Evolutionary conservation across 257 asterid species (phyloP), one percentile per base, ranked within the genome.

Genomic region (Buddleja alternifolia): DNA sequence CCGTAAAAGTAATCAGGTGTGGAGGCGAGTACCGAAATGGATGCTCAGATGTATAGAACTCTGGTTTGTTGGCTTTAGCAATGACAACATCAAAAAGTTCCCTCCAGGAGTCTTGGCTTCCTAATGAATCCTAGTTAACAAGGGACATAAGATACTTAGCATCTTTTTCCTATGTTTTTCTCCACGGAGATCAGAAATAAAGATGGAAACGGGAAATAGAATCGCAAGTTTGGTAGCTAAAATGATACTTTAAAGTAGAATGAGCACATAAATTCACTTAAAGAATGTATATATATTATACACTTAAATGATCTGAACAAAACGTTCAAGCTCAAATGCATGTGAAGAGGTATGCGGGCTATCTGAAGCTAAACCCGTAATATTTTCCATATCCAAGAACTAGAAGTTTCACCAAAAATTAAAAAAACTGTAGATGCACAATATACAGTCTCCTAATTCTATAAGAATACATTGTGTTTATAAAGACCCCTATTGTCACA

Each of bases 1-100:
- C 59, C 20, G 59, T 25, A 62, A 25, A 57, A 63, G 63, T 44
- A 68, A 16, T 42, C 46, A 64, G 66, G 64, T 61, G 48, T 72
- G 40, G 60, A 72, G 58, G 68, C 25, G 56, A 73, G 72, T 63
- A 93, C 96, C 99, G 93, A 79, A 93, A 93, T 63, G 97, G 97
- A 82, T 84, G 99, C 67, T 90, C 99, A 8, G 99, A 93, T 73
- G 91, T 90, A 82, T 93, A 93, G 78, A 93, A 93, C 61, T 85
- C 93, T n/a, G 99, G 99, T 81, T 93, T 93, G 80, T 89, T 84
- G 66, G 97, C 99, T 81, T 84, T 88, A 62, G 97, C 99, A 80
- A 93, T 93, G 73, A 90, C 88, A 6, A 90, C 99, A 59, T 93
- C 99, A 74, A 93, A 93, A 72, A 90, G 99, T 73, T 90, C 97